Conservation (phyloP, 1,284 basidiomycete genomes). For the Ganoderma lucidum region DNA sequence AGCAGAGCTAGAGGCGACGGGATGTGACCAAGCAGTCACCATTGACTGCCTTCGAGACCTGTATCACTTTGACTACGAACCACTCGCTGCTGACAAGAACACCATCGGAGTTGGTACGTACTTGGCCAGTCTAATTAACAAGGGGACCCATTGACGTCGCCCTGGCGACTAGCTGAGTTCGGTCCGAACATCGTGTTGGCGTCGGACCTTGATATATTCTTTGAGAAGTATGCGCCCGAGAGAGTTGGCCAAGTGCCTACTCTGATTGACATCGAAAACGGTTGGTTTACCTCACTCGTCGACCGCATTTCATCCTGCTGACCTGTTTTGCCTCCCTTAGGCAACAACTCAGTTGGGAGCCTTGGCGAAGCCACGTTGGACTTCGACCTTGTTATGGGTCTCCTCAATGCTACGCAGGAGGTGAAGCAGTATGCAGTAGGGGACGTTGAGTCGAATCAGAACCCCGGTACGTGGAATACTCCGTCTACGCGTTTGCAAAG, state of each 20-base stretch:
- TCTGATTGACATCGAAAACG: constrained; percentile 50
- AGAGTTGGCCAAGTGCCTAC: constrained; percentile 41
- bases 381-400: constrained; percentile 55
- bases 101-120: constrained; percentile 28
- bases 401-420: constrained; percentile 40
- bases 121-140: no score
- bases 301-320: not conserved
- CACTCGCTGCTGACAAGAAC: constrained; percentile 22
- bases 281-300: constrained; percentile 33
- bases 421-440: constrained; percentile 2
- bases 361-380: constrained; percentile 58
- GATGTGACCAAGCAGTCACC: constrained; percentile 29
- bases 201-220: constrained; percentile 54
- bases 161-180: constrained; percentile 55
- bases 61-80: constrained; percentile 28
- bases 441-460: not conserved
- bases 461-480: not conserved
- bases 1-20: constrained; percentile 5
- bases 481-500: not conserved
- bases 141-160: constrained; percentile 31
- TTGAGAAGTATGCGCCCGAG: constrained; percentile 42
- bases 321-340: not conserved
- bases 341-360: constrained; percentile 46
- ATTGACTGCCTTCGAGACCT: constrained; percentile 30
- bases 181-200: constrained; percentile 53